phyloP scores from a whole-genome alignment of 495 filamentous ascomycete species.

The Aspergillus baeticus region DNA sequence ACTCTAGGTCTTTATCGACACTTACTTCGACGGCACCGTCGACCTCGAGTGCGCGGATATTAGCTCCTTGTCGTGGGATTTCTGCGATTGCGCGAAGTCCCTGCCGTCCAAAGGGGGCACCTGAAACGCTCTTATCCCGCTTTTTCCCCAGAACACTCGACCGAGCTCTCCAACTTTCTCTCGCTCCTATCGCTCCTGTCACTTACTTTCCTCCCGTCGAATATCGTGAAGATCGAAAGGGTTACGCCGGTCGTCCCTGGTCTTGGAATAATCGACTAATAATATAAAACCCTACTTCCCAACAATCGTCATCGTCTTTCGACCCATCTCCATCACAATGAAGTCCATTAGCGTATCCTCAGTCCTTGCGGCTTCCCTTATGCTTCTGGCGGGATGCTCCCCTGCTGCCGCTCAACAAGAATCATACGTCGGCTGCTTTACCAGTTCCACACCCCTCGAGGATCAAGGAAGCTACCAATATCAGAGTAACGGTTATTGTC shows the following conservation, averaged over 20 bases:
- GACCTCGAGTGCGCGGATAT: neutral
- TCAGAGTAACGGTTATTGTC: constrained; percentile 51
- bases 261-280: constrained; percentile 24
- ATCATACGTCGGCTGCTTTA: constrained; percentile 37
- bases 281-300: constrained; percentile 11
- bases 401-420: constrained; percentile 22
- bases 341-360: constrained; percentile 26
- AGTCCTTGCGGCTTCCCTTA: constrained; percentile 26
- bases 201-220: neutral
- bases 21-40: neutral
- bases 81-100: constrained; percentile 15
- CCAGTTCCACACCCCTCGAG: constrained; percentile 20
- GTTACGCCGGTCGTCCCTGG: constrained; percentile 49
- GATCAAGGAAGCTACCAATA: constrained; percentile 41
- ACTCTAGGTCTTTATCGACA: neutral
- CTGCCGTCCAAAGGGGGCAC: constrained; percentile 19
- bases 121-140: constrained; percentile 26
- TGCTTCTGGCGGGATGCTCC: constrained; percentile 27
- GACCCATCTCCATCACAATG: constrained; percentile 27
- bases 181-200: constrained; percentile 1
- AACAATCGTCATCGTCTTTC: neutral
- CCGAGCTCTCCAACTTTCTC: constrained; percentile 8
- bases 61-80: constrained; percentile 2
- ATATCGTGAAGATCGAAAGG: constrained; percentile 27
- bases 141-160: constrained; percentile 6